phyloP scores from a whole-genome alignment of 192 early-diverging fungal species.

The Rhizophagus clarus region DNA sequence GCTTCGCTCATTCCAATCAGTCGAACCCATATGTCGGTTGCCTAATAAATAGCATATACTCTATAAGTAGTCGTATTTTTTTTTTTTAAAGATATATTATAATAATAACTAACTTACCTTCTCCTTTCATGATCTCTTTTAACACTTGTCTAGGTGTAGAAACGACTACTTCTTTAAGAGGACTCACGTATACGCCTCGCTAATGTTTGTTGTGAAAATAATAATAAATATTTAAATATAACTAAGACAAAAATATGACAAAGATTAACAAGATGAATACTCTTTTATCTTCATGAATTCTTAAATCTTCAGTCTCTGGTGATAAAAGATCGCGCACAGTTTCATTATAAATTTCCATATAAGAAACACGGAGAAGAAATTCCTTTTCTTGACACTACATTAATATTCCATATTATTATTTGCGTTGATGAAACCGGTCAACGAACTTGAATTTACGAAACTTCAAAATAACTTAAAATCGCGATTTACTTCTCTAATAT shows the following conservation, averaged over 20 bases:
- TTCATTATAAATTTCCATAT: conserved; percentile 98
- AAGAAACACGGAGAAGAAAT: conserved; percentile 93
- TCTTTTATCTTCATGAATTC: conserved; percentile 78
- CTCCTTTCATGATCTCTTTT: conserved; percentile 74
- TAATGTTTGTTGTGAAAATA: conserved; percentile 20
- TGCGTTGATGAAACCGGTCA: not conserved
- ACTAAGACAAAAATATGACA: not conserved
- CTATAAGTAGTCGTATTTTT: not conserved
- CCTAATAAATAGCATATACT: conserved; percentile 30
- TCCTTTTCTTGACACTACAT: conserved; percentile 65
- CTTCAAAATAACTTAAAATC: not conserved
- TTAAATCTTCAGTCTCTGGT: conserved; percentile 79
- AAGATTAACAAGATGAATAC: conserved; percentile 32
- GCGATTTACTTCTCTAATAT: conserved; percentile 59
- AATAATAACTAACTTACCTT: conserved; percentile 46
- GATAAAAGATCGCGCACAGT: conserved; percentile 86
- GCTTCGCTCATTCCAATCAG: conserved; percentile 91
- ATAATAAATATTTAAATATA: not conserved
- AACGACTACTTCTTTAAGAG: conserved; percentile 75
- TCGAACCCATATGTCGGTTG: conserved; percentile 86
- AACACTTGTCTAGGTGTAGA: conserved; percentile 72
- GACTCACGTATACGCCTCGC: conserved; percentile 75
- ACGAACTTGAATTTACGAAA: too few relatives aligned
- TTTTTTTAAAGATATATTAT: not conserved
- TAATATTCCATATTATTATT: not conserved